These are phyloP conservation scores for Ramaria rubella DNA, from an alignment of 768 basidiomycete genomes.

Conservation along the genomic window DNA sequence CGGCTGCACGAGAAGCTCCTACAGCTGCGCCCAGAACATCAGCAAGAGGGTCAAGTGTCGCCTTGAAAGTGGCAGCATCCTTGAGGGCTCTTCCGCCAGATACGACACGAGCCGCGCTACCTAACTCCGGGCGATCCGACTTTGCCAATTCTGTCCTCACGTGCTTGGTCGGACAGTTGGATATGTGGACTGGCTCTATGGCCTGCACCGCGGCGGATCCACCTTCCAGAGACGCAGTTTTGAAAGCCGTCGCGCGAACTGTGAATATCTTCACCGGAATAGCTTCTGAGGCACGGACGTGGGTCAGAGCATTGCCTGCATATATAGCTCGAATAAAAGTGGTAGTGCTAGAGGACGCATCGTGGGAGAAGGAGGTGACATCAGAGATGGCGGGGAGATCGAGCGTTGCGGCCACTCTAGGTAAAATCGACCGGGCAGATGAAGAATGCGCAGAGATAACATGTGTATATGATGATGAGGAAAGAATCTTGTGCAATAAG, in stretches of 20 bases:
- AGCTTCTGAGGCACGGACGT: constrained; percentile 71
- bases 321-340: constrained; percentile 94
- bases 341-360: constrained; percentile 60
- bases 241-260: constrained; percentile 86
- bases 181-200: constrained; percentile 56
- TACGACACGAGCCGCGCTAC: constrained; percentile 79
- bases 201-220: constrained; percentile 53
- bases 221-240: constrained; percentile 48
- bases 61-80: constrained; percentile 87
- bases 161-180: constrained; percentile 53
- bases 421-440: constrained; percentile 85
- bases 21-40: constrained; percentile 92
- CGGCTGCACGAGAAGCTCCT: constrained; percentile 96
- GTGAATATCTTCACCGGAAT: constrained; percentile 91
- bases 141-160: constrained; percentile 72
- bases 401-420: constrained; percentile 85
- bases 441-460: constrained; percentile 90
- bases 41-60: constrained; percentile 83
- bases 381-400: constrained; percentile 89
- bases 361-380: constrained; percentile 75
- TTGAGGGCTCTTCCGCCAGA: constrained; percentile 95
- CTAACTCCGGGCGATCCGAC: constrained; percentile 90
- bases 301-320: constrained; percentile 95
- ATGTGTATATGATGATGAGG: constrained; percentile 72
- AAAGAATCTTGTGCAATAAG: constrained; percentile 68